Evolutionary conservation across 768 basidiomycete genomes (phyloP).

Genomic region (Leccinum rimulosum): DNA sequence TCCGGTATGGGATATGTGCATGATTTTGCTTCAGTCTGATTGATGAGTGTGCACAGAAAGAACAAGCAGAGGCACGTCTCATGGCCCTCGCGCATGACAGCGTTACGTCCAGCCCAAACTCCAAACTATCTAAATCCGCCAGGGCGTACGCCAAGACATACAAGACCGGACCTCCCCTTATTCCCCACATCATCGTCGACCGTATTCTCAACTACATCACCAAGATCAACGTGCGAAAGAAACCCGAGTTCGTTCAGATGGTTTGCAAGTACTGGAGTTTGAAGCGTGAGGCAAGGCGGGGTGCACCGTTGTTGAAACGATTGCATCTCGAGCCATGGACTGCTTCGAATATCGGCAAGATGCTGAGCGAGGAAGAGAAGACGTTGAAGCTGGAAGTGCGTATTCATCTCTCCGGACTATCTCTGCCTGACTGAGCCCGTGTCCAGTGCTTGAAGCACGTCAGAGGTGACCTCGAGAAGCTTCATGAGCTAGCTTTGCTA

Average conservation of each 20-base stretch:
- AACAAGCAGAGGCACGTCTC: conserved; percentile 64
- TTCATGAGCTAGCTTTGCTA: conserved; percentile 64
- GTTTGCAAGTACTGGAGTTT: conserved; percentile 96
- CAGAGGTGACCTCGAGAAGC: conserved; percentile 71
- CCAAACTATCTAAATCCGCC: conserved; percentile 69
- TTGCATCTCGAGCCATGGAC: conserved; percentile 98
- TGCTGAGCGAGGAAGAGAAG: conserved; percentile 82
- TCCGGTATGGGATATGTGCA: conserved; percentile 52
- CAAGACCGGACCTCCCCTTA: conserved; percentile 88
- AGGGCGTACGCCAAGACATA: conserved; percentile 91
- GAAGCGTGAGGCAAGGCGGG: conserved; percentile 89
- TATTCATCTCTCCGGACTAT: not conserved
- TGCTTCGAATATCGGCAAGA: conserved; percentile 58
- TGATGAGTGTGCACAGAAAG: conserved; percentile 44
- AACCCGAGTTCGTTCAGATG: conserved; percentile 68
- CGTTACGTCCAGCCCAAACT: conserved; percentile 38
- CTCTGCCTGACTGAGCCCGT: not conserved
- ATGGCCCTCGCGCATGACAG: conserved; percentile 48
- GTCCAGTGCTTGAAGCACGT: conserved; percentile 56
- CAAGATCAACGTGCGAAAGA: conserved; percentile 71
- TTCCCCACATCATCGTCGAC: conserved; percentile 82
- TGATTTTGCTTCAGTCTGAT: not conserved
- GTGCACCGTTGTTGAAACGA: conserved; percentile 90
- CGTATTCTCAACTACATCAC: conserved; percentile 73
- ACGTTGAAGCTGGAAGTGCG: conserved; percentile 76